Conservation (phyloP, 768 basidiomycete species). For the Suillus occidentalis region DNA sequence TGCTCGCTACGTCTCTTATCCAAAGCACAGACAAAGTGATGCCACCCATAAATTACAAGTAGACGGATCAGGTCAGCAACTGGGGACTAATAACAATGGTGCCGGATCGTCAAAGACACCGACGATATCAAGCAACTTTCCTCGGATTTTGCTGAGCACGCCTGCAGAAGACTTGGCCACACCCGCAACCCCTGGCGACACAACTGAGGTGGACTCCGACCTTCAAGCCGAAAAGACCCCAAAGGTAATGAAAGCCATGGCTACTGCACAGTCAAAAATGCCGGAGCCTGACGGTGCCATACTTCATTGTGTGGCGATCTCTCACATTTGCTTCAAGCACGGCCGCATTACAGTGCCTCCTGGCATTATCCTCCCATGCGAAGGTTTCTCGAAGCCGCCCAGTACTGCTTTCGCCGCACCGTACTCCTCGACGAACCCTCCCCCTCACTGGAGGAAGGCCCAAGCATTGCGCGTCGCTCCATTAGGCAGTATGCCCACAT, state of each 20-base stretch:
- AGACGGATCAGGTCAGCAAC: background rate
- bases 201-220: slow-evolving; percentile 8
- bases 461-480: slow-evolving; percentile 25
- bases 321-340: slow-evolving; percentile 66
- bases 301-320: slow-evolving; percentile 63
- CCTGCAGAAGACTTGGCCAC: slow-evolving; percentile 32
- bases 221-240: slow-evolving; percentile 17
- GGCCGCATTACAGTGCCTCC: slow-evolving; percentile 77
- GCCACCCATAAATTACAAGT: background rate
- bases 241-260: slow-evolving; percentile 10
- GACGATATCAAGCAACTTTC: slow-evolving; percentile 18
- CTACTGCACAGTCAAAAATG: slow-evolving; percentile 13
- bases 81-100: slow-evolving; percentile 4
- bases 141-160: slow-evolving; percentile 36
- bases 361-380: slow-evolving; percentile 53
- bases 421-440: slow-evolving; percentile 34
- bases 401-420: slow-evolving; percentile 8
- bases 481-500: slow-evolving; percentile 19
- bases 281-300: slow-evolving; percentile 48
- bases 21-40: slow-evolving; percentile 23
- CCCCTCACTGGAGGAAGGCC: slow-evolving; percentile 27
- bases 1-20: slow-evolving; percentile 61
- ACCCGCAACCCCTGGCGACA: slow-evolving; percentile 21
- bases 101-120: slow-evolving; percentile 16
- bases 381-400: slow-evolving; percentile 49